These are phyloP conservation scores for Perkinsus marinus DNA, from an alignment of 169 alveolate genomes.

Conservation along the genomic window DNA sequence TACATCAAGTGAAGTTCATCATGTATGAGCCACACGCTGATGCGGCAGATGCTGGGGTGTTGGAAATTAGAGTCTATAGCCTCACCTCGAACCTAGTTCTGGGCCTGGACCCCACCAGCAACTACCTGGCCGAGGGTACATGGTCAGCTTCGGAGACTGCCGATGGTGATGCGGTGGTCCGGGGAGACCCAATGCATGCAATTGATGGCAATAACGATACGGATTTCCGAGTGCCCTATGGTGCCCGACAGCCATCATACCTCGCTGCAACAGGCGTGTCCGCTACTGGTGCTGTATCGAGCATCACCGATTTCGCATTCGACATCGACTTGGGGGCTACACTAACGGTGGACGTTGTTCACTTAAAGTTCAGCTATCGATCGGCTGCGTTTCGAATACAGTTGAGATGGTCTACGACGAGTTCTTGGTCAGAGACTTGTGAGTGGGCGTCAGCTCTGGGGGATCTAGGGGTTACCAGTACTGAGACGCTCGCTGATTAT, in stretches of 20 bases:
- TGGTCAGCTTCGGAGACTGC: not conserved
- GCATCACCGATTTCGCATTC: not conserved
- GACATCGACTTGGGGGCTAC: not conserved
- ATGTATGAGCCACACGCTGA: not conserved
- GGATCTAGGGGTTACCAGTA: not conserved
- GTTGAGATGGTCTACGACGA: not conserved
- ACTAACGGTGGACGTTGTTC: not conserved
- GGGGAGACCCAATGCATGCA: not conserved
- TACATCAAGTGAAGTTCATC: not conserved
- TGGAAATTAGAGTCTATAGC: not conserved
- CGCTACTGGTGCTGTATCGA: not conserved
- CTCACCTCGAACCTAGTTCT: not conserved
- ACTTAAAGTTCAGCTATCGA: not conserved
- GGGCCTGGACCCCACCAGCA: not conserved
- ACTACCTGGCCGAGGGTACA: not conserved
- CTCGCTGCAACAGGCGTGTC: not conserved
- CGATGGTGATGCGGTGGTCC: not conserved
- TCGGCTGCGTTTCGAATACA: not conserved
- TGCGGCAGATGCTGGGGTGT: not conserved
- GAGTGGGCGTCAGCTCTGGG: not conserved
- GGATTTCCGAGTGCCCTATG: not conserved
- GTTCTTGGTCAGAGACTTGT: not conserved
- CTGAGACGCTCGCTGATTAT: not conserved
- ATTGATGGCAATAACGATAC: not conserved
- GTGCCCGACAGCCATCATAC: not conserved